A percentile compares a stretch with the other conserved stretches of the same genome.
Evolutionary conservation across 169 alveolate genomes (phyloP).

Genomic region (Eimeria mitis): DNA sequence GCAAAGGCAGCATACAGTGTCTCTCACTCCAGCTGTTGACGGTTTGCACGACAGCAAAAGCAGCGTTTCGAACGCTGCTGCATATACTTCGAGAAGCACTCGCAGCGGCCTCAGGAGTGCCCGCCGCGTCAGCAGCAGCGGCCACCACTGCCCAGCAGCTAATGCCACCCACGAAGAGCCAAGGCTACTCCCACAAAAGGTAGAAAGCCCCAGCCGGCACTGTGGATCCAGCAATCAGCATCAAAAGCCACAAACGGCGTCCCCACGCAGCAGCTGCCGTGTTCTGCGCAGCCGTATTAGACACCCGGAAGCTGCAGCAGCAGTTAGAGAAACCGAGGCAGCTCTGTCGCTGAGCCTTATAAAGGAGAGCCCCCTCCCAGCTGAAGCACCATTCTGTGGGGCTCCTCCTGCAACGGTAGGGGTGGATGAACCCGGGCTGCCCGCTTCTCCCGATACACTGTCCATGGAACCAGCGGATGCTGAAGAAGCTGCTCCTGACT

Average conservation of each 20-base stretch:
- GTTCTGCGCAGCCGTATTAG: constrained; percentile 41
- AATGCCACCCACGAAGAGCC: neutral
- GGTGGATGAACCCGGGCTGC: constrained; percentile 17
- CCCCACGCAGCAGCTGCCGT: constrained; percentile 15
- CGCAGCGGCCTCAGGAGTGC: neutral
- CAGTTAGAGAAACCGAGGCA: constrained; percentile 2
- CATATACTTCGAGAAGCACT: neutral
- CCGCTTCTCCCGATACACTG: constrained; percentile 50
- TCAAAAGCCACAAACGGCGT: neutral
- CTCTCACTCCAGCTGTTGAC: neutral
- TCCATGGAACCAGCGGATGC: constrained; percentile 1
- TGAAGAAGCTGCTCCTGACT: neutral
- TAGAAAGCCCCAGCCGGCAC: constrained; percentile 6
- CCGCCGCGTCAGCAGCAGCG: neutral
- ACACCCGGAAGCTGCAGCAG: neutral
- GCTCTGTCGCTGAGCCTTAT: neutral
- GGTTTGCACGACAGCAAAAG: neutral
- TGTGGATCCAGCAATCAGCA: constrained; percentile 11
- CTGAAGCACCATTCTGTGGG: neutral
- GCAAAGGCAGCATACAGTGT: neutral
- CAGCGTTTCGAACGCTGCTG: constrained; percentile 6
- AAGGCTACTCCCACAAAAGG: neutral
- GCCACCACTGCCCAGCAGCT: neutral
- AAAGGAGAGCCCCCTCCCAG: neutral
- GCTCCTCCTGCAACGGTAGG: neutral